A percentile compares a stretch with the other conserved stretches of the same genome.
phyloP scores from a whole-genome alignment of 192 early-diverging fungal species.

The Dissophora globulifera region DNA sequence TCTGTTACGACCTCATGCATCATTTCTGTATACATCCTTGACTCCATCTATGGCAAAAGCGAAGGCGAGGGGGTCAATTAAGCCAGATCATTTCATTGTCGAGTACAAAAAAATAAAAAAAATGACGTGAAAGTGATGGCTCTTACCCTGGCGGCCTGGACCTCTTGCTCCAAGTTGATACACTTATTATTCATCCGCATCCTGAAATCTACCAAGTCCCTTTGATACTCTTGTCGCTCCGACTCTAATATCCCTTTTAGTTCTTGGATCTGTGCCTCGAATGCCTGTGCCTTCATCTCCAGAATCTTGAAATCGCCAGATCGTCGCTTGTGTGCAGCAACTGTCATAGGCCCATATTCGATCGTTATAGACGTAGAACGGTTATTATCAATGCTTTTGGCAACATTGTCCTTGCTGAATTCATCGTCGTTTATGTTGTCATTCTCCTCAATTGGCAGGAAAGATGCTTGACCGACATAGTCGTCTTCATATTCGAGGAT shows the following conservation, averaged over 20 bases:
- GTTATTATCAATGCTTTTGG: too few relatives aligned
- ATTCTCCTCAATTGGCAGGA: slow-evolving; percentile 3
- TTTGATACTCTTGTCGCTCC: slow-evolving; percentile 11
- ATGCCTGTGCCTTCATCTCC: slow-evolving; percentile 9
- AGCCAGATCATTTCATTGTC: too few relatives aligned
- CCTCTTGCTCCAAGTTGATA: slow-evolving; percentile 32
- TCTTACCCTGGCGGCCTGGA: slow-evolving; percentile 50
- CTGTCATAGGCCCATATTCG: slow-evolving; percentile 35
- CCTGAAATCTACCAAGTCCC: slow-evolving; percentile 9
- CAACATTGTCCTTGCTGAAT: background rate
- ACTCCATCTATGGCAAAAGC: slow-evolving; percentile 35
- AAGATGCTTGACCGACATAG: slow-evolving; percentile 20
- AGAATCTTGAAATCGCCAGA: slow-evolving; percentile 29
- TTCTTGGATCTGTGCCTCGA: slow-evolving; percentile 24
- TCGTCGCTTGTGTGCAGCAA: slow-evolving; percentile 33
- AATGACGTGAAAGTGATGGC: too few relatives aligned
- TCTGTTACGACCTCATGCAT: slow-evolving; percentile 50
- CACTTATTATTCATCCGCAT: slow-evolving; percentile 12
- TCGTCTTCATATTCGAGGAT: slow-evolving; percentile 47
- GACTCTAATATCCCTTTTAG: slow-evolving; percentile 14
- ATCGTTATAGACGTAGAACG: background rate
- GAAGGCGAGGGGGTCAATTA: background rate
- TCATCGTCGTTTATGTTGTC: background rate
- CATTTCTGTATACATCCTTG: slow-evolving; percentile 42
- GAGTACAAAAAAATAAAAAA: too few relatives aligned